Conservation (phyloP, 352 stramenopile species). For the Pythium rhizo-oryzae region DNA sequence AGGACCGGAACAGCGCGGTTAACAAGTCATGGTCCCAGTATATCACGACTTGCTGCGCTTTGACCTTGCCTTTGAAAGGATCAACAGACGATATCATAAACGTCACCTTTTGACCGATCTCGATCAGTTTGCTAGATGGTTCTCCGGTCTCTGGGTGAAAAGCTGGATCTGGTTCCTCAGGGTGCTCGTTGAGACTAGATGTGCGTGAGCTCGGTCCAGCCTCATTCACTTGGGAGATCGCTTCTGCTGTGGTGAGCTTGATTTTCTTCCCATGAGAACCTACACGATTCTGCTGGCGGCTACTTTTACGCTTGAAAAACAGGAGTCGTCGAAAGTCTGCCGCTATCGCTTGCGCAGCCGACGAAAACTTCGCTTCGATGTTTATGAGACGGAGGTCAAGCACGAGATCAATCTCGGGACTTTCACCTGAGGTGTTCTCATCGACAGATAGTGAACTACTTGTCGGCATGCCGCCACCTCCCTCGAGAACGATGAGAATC, state of each 20-base stretch:
- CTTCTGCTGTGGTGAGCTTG: slow-evolving; percentile 38
- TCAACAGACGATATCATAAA: slow-evolving; percentile 53
- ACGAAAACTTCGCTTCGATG: slow-evolving; percentile 68
- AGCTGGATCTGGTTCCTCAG: slow-evolving; percentile 41
- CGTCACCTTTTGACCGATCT: slow-evolving; percentile 56
- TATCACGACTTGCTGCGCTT: slow-evolving; percentile 48
- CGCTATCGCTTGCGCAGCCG: slow-evolving; percentile 47
- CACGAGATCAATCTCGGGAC: slow-evolving; percentile 54
- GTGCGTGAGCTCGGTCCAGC: slow-evolving; percentile 25
- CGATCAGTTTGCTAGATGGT: slow-evolving; percentile 56
- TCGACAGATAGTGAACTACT: not conserved
- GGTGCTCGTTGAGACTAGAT: slow-evolving; percentile 22
- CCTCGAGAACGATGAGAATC: slow-evolving; percentile 65
- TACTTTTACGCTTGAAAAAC: slow-evolving; percentile 47
- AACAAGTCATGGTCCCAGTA: slow-evolving; percentile 81
- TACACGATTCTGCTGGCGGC: not conserved
- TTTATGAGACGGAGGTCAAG: slow-evolving; percentile 62
- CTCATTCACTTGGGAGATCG: slow-evolving; percentile 41
- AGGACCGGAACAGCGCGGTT: slow-evolving; percentile 59
- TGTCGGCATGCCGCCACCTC: slow-evolving; percentile 30
- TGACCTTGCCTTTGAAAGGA: slow-evolving; percentile 57
- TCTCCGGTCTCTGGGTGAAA: slow-evolving; percentile 45
- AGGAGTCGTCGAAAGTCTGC: slow-evolving; percentile 48
- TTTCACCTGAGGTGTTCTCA: not conserved
- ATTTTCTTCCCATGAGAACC: slow-evolving; percentile 32